Base-by-base conservation (phyloP, 2,329 filamentous ascomycete genomes). In the Trichoderma oligosporum region DNA sequence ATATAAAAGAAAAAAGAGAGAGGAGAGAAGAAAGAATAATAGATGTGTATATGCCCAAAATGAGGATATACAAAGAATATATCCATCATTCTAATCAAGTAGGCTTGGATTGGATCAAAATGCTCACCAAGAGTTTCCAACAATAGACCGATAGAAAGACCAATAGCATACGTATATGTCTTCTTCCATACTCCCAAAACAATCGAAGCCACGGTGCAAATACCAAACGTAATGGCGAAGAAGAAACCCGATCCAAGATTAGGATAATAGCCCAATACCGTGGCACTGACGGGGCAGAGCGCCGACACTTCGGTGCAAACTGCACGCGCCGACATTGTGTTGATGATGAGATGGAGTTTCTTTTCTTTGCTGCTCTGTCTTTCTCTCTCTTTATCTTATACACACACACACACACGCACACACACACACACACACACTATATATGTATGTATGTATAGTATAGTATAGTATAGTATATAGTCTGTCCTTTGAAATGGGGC, bases 241-340 rank as follows among this genome's bases (percentile, higher is more conserved):
- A 84, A 79, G 62, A 76, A 72, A 67, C 83, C 82, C 62, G 81
- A 77, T 46, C 78, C 77, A n/a, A 76, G 65, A 63, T 80, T 82
- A 6, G 82, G 82, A 31, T 75, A 74, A 70, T 85, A 85, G 46
- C 81, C 81, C 31, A 81, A 70, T 11, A 81, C 79, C 2, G 81
- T 83, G 27, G 69, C 71, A 38, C 71, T 59, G 61, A 83, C 79
- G n/a, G 80, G 79, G 61, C 81, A 84, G 36, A 63, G 56, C 2
- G 65, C 57, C 7, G 72, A 72, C 60, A 82, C 69, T 14, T 64
- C 66, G 8, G 61, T 63, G 59, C 71, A 73, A 11, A 63, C 60
- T 22, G 9, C 22, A 5, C 9, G 16, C 49, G 49, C 27, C 49
- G n/a, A n/a, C n/a, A 54, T 54, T 27, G 29, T 35, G 49, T 20